Evolutionary conservation across 2,329 filamentous ascomycete genomes (phyloP).

Genomic region (Hansfordia pulvinata): DNA sequence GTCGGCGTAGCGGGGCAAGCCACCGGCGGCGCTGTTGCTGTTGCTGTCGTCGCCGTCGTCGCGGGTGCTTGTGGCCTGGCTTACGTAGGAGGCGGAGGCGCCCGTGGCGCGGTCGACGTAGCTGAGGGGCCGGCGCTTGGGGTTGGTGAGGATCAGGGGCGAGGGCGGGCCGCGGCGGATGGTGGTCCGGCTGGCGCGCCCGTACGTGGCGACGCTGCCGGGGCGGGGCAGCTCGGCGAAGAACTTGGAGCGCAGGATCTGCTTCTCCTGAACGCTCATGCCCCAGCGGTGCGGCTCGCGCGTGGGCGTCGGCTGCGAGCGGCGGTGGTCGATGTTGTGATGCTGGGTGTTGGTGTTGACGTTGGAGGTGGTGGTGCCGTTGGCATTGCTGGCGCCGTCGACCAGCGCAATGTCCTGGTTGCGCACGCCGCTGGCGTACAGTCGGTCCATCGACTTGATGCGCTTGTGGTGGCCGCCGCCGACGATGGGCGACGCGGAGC

Average conservation of each 20-base stretch:
- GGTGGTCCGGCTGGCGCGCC: slow-evolving; percentile 9
- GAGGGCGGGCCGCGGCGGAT: slow-evolving; percentile 10
- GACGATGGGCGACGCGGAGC: slow-evolving; percentile 2
- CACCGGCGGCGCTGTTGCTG: slow-evolving; percentile 8
- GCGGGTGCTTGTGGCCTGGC: slow-evolving; percentile 9
- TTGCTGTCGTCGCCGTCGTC: slow-evolving; percentile 15
- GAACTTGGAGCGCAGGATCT: slow-evolving; percentile 8
- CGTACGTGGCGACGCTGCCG: slow-evolving; percentile 8
- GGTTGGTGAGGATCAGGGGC: slow-evolving; percentile 9
- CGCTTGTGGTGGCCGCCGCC: slow-evolving; percentile 7
- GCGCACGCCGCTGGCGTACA: slow-evolving; percentile 9
- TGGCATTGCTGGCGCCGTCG: slow-evolving; percentile 1
- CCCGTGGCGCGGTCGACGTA: slow-evolving; percentile 1
- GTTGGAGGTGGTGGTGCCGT: no score
- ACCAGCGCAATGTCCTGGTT: slow-evolving; percentile 12
- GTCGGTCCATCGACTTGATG: slow-evolving; percentile 11
- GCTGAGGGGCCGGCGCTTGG: neutral
- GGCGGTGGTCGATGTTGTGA: no score
- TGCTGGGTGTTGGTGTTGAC: neutral
- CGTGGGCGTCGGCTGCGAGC: neutral
- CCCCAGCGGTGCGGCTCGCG: no score
- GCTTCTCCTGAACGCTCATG: slow-evolving; percentile 3
- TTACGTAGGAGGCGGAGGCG: slow-evolving; percentile 6
- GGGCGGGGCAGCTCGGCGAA: slow-evolving; percentile 7
- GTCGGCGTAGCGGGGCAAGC: slow-evolving; percentile 19